Evolutionary conservation across 2,329 filamentous ascomycete genomes (phyloP), one percentile per base, ranked within the genome.

Genomic region (Coleophoma crateriformis): DNA sequence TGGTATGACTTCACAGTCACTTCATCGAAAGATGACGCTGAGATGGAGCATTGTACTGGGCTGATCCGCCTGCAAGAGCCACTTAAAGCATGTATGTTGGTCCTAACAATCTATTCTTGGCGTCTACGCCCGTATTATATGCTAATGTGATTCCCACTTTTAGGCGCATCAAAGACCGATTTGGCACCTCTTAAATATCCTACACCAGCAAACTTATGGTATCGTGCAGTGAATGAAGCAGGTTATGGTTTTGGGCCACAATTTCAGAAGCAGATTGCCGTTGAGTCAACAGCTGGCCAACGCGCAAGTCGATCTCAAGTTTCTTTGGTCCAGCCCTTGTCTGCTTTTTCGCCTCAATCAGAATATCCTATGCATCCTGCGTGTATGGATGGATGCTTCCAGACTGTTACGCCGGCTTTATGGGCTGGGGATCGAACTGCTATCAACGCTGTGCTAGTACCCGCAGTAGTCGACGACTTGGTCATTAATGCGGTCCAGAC

Each of bases 351-450:
- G 33, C 41, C 33, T 6, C 61, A 67, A 43, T 68, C 64, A 12
- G 19, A 17, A 3, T 68, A 69, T 47, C 34, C 48, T 3, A 48
- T 70, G 33, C 67, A 70, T 49, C 67, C 67, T 3, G 54, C 63
- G 10, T 53, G 53, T 7, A 52, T 70, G 3, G 67, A 69, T 48
- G 50, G 45, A n/a, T 60, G 52, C 34, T 48, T 65, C 7, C 67
- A 66, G 19, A 58, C 66, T 3, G 54, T 51, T 12, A 50, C 52
- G 5, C 53, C 54, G n/a, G 49, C 53, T 3, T 48, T 59, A 8
- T 61, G 51, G 58, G 47, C 49, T 17, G 58, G 57, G 27, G 48
- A 56, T 27, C 11, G 48, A 42, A 47, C 17, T n/a, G 54, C 45
- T 49, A 61, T 49, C 15, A 51, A 42, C 17, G 49, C 44, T 37